Percentiles rank a stretch among this genome's conserved stretches.
These are phyloP conservation scores for Septoria linicola DNA, from an alignment of 2,329 filamentous ascomycete genomes.

Conservation along the genomic window DNA sequence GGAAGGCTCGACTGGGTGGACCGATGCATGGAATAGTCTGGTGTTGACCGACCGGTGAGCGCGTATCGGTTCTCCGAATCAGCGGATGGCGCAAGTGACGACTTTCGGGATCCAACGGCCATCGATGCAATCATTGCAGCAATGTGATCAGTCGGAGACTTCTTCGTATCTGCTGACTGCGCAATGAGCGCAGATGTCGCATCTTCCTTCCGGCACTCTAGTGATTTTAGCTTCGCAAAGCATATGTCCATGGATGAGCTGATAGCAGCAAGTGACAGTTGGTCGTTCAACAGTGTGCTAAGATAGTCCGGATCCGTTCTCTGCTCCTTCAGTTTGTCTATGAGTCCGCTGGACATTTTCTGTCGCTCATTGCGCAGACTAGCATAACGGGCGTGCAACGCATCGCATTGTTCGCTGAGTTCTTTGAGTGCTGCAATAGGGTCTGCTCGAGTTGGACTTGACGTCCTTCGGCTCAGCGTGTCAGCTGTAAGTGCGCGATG, in stretches of 20 bases:
- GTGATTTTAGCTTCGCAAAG: constrained; percentile 36
- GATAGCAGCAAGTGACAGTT: constrained; percentile 33
- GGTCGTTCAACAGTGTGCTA: constrained; percentile 34
- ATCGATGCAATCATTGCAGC: constrained; percentile 25
- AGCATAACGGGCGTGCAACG: constrained; percentile 32
- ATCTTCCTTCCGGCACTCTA: constrained; percentile 36
- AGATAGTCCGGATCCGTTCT: constrained; percentile 29
- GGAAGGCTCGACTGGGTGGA: constrained; percentile 19
- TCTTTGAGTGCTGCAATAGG: constrained; percentile 19
- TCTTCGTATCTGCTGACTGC: constrained; percentile 18
- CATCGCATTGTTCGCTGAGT: constrained; percentile 31
- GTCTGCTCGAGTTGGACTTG: constrained; percentile 10
- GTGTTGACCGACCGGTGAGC: constrained; percentile 24
- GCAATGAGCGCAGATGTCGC: constrained; percentile 28
- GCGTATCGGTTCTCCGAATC: constrained; percentile 15
- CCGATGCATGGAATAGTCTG: constrained; percentile 14
- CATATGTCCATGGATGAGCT: constrained; percentile 39
- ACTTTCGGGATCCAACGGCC: constrained; percentile 15
- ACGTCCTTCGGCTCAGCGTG: constrained; percentile 8
- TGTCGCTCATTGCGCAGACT: constrained; percentile 34
- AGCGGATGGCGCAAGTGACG: constrained; percentile 14
- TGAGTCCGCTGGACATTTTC: constrained; percentile 29
- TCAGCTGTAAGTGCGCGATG: constrained; percentile 15
- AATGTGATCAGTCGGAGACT: constrained; percentile 20
- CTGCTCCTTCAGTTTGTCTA: constrained; percentile 28